Percentiles rank a stretch among this genome's conserved stretches.
Evolutionary conservation across 352 stramenopile species (phyloP).

Genomic region (Pythium oligandrum): DNA sequence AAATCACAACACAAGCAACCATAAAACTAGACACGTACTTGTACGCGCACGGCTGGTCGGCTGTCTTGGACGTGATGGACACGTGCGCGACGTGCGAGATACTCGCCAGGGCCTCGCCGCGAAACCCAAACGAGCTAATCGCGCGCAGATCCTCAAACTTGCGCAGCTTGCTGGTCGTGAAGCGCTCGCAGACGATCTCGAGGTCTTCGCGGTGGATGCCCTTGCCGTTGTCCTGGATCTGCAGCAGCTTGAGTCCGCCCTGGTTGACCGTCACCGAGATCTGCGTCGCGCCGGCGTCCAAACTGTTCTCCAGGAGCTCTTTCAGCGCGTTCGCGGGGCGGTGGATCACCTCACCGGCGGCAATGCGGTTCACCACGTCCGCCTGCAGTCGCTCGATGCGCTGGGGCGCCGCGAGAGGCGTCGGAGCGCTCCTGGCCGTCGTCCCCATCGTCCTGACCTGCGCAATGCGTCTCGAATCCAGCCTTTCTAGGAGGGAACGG

Average conservation of each 20-base stretch:
- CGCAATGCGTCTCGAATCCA: too few relatives aligned
- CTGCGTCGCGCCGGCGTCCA: constrained; percentile 92
- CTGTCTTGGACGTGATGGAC: constrained; percentile 85
- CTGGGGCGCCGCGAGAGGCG: not conserved
- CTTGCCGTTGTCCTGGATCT: constrained; percentile 94
- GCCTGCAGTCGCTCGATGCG: constrained; percentile 86
- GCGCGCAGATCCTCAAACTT: constrained; percentile 93
- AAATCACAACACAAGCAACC: not conserved
- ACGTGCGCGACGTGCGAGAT: constrained; percentile 95
- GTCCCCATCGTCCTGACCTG: not conserved
- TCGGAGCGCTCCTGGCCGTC: not conserved
- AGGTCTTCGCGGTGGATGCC: constrained; percentile 92
- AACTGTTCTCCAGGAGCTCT: constrained; percentile 98
- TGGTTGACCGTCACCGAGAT: constrained; percentile 75
- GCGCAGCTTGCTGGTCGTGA: constrained; percentile 97
- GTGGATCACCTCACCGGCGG: constrained; percentile 95
- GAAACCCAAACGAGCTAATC: constrained; percentile 98
- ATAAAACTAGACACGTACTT: constrained; percentile 33
- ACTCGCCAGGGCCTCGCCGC: constrained; percentile 97
- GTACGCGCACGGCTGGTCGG: constrained; percentile 72
- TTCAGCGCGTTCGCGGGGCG: constrained; percentile 93
- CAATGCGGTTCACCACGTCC: constrained; percentile 94
- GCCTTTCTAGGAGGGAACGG: not conserved
- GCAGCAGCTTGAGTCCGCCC: constrained; percentile 91
- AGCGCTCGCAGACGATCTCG: constrained; percentile 94